Evolutionary conservation across 2,329 filamentous ascomycete species (phyloP).

Genomic region (Diaporthe aspalathi): DNA sequence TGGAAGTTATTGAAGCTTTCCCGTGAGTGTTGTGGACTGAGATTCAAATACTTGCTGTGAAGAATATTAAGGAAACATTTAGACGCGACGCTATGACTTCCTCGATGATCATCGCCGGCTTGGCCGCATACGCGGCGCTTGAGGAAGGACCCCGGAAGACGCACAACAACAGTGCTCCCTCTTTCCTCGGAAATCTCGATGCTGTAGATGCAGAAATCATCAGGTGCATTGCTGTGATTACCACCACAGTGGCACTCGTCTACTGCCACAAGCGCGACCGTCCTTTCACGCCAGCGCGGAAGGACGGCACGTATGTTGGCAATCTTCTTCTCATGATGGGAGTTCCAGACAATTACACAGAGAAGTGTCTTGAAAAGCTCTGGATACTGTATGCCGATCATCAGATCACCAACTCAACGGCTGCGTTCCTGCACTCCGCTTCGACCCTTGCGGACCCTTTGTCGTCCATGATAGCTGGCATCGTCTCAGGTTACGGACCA

Average conservation of each 20-base stretch:
- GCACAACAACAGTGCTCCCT: not conserved
- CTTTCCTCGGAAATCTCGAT: not conserved
- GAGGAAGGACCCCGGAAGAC: not conserved
- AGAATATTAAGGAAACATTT: not conserved
- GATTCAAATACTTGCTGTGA: not conserved
- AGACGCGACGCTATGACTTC: not conserved
- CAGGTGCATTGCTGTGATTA: slow-evolving; percentile 62
- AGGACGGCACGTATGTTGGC: slow-evolving; percentile 60
- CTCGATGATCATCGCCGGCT: not conserved
- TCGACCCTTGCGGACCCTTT: slow-evolving; percentile 66
- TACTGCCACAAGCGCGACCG: not conserved
- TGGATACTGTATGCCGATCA: slow-evolving; percentile 69
- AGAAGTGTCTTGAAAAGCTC: slow-evolving; percentile 62
- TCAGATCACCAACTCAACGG: slow-evolving; percentile 68
- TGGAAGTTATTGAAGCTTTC: slow-evolving; percentile 60
- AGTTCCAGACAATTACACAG: slow-evolving; percentile 57
- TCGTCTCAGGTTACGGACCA: slow-evolving; percentile 64
- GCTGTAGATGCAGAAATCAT: not conserved
- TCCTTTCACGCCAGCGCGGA: slow-evolving; percentile 59
- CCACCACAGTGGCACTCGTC: slow-evolving; percentile 57
- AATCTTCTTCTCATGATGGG: slow-evolving; percentile 67
- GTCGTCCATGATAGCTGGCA: slow-evolving; percentile 62
- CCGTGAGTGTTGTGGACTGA: slow-evolving; percentile 58
- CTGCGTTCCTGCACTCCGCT: slow-evolving; percentile 66
- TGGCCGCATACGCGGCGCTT: not conserved